Conservation (phyloP, 2,329 filamentous ascomycete genomes). For the Microsporum ferrugineum region DNA sequence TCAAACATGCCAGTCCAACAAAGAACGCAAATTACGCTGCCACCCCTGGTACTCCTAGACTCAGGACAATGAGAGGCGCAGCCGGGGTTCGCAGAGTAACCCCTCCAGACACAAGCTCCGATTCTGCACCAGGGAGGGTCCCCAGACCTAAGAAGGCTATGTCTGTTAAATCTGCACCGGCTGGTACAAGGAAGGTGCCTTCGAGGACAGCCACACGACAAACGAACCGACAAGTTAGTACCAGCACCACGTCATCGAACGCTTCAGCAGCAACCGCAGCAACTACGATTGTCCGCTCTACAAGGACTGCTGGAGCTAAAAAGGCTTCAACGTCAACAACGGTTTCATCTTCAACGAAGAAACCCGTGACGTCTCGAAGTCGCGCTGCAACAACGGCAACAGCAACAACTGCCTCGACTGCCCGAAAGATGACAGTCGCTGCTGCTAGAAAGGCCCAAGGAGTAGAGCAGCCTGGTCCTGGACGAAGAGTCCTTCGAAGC, state of each 20-base stretch:
- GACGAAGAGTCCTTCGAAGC: constrained; percentile 33
- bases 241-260: constrained; percentile 25
- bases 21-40: constrained; percentile 13
- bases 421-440: constrained; percentile 26
- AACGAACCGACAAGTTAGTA: constrained; percentile 26
- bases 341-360: constrained; percentile 6
- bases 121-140: constrained; percentile 4
- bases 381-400: constrained; percentile 25
- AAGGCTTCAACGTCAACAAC: constrained; percentile 18
- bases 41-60: background rate
- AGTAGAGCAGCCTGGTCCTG: constrained; percentile 24
- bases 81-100: constrained; percentile 5
- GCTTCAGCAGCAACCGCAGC: constrained; percentile 30
- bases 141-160: constrained; percentile 4
- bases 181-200: constrained; percentile 22
- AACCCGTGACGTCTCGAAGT: background rate
- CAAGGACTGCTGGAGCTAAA: constrained; percentile 20
- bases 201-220: constrained; percentile 31
- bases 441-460: constrained; percentile 25
- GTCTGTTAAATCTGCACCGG: constrained; percentile 15
- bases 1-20: constrained; percentile 43
- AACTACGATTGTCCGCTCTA: constrained; percentile 28
- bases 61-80: constrained; percentile 3
- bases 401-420: constrained; percentile 23
- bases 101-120: constrained; percentile 5